Evolutionary conservation across 352 stramenopile species (phyloP).

Genomic region (Proteromonas lacertae): DNA sequence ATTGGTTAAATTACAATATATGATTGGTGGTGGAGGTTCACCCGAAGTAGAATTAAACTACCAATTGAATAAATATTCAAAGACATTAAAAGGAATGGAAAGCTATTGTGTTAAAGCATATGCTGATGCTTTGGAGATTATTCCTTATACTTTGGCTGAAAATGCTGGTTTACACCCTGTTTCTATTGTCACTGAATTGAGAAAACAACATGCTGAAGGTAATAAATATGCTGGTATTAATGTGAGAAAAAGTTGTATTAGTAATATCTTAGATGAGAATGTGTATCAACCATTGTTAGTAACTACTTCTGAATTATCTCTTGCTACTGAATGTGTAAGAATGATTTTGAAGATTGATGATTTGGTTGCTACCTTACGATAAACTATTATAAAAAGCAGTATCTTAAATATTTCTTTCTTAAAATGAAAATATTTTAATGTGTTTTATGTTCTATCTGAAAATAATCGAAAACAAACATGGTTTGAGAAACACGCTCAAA

Average conservation of each 20-base stretch:
- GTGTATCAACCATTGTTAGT: conserved; percentile 94
- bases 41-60: conserved; percentile 80
- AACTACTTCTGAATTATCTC: conserved; percentile 71
- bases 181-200: conserved; percentile 64
- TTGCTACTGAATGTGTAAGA: conserved; percentile 86
- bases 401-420: no score
- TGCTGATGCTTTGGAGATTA: conserved; percentile 72
- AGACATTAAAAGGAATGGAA: conserved; percentile 58
- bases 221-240: conserved; percentile 53
- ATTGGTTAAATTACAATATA: conserved; percentile 89
- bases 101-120: conserved; percentile 86
- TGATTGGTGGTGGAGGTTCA: conserved; percentile 83
- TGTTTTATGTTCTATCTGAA: no score
- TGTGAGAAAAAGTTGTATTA: conserved; percentile 64
- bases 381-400: conserved; percentile 32
- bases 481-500: no score
- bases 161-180: conserved; percentile 96
- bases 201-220: conserved; percentile 14
- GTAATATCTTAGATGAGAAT: conserved; percentile 90
- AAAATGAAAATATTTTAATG: no score
- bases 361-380: no score
- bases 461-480: no score
- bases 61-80: conserved; percentile 52
- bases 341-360: conserved; percentile 99
- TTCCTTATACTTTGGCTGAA: conserved; percentile 94